phyloP scores from a whole-genome alignment of 31 red algal species.

The Pterothamnion heteromorphum region DNA sequence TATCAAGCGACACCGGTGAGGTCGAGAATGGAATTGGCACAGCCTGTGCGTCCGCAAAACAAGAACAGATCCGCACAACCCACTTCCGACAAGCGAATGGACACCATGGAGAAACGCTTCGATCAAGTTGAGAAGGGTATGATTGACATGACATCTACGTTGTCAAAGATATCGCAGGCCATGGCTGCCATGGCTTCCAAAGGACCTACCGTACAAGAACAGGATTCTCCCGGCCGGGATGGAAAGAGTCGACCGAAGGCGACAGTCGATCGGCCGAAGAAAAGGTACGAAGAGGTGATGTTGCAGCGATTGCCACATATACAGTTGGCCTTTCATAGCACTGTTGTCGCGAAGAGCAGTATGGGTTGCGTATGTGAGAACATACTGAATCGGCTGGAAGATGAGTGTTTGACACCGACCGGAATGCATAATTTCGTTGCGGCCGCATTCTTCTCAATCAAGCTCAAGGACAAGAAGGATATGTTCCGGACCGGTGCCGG shows the following conservation, averaged over 20 bases:
- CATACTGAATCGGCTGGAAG: background rate
- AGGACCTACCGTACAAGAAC: background rate
- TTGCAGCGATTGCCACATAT: background rate
- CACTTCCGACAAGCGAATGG: background rate
- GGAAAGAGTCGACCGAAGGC: background rate
- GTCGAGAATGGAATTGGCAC: background rate
- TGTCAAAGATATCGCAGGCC: background rate
- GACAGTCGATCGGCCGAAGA: no score
- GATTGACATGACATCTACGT: background rate
- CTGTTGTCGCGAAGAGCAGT: background rate
- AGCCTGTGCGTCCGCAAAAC: background rate
- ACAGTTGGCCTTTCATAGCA: background rate
- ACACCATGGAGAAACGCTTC: background rate
- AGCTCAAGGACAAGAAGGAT: background rate
- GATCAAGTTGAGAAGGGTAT: background rate
- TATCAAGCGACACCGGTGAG: background rate
- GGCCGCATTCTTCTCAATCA: background rate
- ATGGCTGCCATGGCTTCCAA: background rate
- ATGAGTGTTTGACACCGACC: background rate
- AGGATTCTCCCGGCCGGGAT: background rate
- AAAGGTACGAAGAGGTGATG: background rate
- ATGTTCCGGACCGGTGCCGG: no score
- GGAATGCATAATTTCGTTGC: background rate
- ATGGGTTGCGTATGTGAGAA: background rate
- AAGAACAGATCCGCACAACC: background rate